Base-by-base conservation (phyloP, 495 filamentous ascomycete species). In the Mytilinidion resinicola region DNA sequence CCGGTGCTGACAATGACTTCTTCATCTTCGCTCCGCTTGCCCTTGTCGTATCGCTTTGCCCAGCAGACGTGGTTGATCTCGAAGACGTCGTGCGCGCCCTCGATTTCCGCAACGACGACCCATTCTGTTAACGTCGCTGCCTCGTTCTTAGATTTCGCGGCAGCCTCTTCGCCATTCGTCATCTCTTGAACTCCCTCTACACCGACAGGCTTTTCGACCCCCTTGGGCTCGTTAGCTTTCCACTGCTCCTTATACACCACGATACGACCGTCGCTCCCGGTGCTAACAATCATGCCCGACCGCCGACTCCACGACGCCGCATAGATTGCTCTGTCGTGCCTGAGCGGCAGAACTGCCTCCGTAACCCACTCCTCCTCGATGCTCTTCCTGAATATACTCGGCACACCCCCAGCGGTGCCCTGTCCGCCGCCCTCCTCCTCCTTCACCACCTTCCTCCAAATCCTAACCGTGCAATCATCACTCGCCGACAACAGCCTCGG, bases 41-140 rank as follows among this genome's bases (percentile, higher is more conserved):
- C 64, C 56, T 64, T 70, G 48, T 74, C 73, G n/a, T 60, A 62
- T 61, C 73, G 60, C 51, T 44, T 41, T 21, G 83, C 84, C 92
- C 93, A 97, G 8, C 81, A 81, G 34, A 90, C 82, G 69, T 95
- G 88, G 60, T 98, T 98, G 62, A 97, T 77, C 71, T 98, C 93
- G 68, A 90, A 96, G 5, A 93, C 87, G 0, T 86, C 91, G 70
- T 98, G 93, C 5, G 87, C 89, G 9, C 80, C 82, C 35, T 83
- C 76, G 1, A 88, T 57, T 35, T 82, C 80, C 0, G 82, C 83
- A 37, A 90, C 57, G 30, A 91, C 69, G 12, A 75, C 73, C 91
- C 93, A 96, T 51, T 80, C 78, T 6, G 79, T 84, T 17, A 70
- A 35, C 15, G 30, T 14, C 51, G 56, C 42, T 55, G 64, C 5